A percentile compares a stretch with the other conserved stretches of the same genome.
Evolutionary conservation across 1,284 basidiomycete genomes (phyloP).

Genomic region (Naganishia cerealis): DNA sequence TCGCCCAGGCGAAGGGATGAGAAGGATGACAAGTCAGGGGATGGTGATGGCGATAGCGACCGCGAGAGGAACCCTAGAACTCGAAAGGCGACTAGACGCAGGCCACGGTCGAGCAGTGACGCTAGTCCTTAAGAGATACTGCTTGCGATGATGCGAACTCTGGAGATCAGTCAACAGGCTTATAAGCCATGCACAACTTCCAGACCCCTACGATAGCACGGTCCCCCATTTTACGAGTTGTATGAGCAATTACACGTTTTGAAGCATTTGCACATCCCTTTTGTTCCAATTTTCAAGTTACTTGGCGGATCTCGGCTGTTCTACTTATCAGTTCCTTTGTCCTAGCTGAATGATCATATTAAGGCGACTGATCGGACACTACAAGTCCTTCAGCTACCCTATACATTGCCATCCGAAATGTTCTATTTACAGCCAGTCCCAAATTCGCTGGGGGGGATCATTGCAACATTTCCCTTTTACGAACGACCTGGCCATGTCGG

Average conservation of each 20-base stretch:
- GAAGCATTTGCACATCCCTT: not conserved
- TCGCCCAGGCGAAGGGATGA: slow-evolving; percentile 1
- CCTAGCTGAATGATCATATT: not conserved
- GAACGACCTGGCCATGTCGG: slow-evolving; percentile 19
- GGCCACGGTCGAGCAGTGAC: not conserved
- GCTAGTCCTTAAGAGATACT: not conserved
- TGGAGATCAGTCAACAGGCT: not conserved
- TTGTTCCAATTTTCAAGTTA: not conserved
- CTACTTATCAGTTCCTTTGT: not conserved
- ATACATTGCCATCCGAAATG: not conserved
- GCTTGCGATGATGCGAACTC: not conserved
- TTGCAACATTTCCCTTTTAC: slow-evolving; percentile 16
- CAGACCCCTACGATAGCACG: not conserved
- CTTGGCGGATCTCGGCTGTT: not conserved
- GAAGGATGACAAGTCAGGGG: not conserved
- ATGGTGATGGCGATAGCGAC: not conserved
- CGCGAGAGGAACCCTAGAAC: not conserved
- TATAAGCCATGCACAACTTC: too few species aligned
- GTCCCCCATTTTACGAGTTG: not conserved
- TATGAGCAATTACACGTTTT: not conserved
- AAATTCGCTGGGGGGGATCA: slow-evolving; percentile 8
- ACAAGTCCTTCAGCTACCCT: not conserved
- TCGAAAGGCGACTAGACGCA: not conserved
- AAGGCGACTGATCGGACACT: not conserved
- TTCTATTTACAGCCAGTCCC: slow-evolving; percentile 17